Percentiles rank a stretch among this genome's conserved stretches.
These are phyloP conservation scores for Plasmodium vivax DNA, from an alignment of 169 alveolate genomes.

Conservation along the genomic window DNA sequence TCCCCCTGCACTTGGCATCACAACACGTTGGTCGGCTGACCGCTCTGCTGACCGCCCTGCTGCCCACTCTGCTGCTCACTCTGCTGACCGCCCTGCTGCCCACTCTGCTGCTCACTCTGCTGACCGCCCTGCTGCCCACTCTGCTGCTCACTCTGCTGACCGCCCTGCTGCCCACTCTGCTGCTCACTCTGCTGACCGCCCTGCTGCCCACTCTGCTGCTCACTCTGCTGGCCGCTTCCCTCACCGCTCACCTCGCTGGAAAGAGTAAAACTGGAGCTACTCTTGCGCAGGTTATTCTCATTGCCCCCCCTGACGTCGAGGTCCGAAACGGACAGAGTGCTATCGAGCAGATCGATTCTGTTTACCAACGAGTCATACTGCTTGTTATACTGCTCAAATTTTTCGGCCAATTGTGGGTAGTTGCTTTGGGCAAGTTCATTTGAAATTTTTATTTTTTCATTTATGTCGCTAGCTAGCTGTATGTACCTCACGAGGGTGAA, in stretches of 20 bases:
- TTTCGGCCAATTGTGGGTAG: conserved; percentile 12
- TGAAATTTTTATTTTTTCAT: conserved; percentile 72
- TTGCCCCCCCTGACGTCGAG: not conserved
- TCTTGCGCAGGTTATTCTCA: not conserved
- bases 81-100: too few species aligned
- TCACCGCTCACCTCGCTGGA: not conserved
- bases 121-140: not conserved
- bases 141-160: too few species aligned
- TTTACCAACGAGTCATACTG: not conserved
- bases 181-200: not conserved
- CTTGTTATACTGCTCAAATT: conserved; percentile 1
- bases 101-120: not conserved
- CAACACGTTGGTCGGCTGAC: not conserved
- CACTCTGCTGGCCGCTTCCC: not conserved
- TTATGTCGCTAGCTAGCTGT: conserved; percentile 49
- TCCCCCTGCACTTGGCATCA: not conserved
- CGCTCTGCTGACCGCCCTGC: not conserved
- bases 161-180: too few species aligned
- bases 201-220: too few species aligned
- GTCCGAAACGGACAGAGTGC: not conserved
- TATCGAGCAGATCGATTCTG: conserved; percentile 16
- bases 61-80: not conserved
- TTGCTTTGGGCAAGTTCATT: conserved; percentile 13
- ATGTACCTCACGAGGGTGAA: conserved; percentile 37
- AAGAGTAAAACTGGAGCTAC: not conserved